Base-by-base conservation (phyloP, 495 filamentous ascomycete species). In the Penicillium soppii region DNA sequence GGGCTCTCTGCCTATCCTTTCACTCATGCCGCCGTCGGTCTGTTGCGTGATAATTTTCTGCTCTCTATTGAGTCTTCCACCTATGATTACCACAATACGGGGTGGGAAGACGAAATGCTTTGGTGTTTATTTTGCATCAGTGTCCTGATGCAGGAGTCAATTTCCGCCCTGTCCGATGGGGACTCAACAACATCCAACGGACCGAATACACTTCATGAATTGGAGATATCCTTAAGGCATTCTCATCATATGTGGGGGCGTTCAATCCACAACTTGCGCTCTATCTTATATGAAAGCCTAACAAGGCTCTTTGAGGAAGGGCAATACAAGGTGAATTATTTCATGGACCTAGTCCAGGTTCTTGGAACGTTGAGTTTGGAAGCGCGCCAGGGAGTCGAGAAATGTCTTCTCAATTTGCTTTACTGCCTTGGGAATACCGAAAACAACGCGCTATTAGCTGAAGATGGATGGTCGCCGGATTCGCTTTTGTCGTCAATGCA, bases 341-440 rank as follows among this genome's bases (percentile, higher is more conserved):
- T 61, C 6, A 50, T 47, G 51, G 43, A 54, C 22, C 49, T 64
- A 45, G 52, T 53, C 15, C 43, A 64, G 10, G 54, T 67, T 15
- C 43, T 67, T 12, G 43, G 56, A 6, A 54, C 47, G 0, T 37
- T 66, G 27, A 66, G 63, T 32, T 36, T 55, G 12, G 60, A 63
- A 35, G 60, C 60, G 10, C 60, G 52, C 10, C 53, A 41, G 26
- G 63, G 63, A 19, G 54, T 64, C 30, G 63, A 67, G 33, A 61
- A 58, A 37, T 64, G 63, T 52, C 58, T 67, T 33, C 45, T 67
- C 12, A 67, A 67, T 45, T 47, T 67, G 50, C 48, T 64, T 4
- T 64, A 57, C 43, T 49, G 50, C 7, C 26, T 52, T 1, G 30
- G 48, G 1, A 43, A 58, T 7, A 38, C 43, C 7, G 22, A 47